Evolutionary conservation across 2,329 filamentous ascomycete species (phyloP).

Genomic region (Ceratocystis eucalypticola): DNA sequence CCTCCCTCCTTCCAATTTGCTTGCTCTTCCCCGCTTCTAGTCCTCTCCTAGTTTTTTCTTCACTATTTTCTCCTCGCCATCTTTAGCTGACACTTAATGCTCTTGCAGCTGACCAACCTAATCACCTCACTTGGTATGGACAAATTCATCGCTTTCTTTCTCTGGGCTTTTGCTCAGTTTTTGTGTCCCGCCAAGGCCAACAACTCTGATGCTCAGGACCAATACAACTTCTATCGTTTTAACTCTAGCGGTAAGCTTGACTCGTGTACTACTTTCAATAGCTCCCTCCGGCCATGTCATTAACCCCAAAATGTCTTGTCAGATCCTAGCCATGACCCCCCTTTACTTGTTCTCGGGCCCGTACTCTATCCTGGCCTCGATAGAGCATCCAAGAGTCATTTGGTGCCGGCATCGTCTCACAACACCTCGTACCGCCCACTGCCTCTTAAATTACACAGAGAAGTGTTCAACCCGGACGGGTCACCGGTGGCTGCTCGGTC

Average conservation of each 20-base stretch:
- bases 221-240: not conserved
- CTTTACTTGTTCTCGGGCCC: conserved; percentile 1
- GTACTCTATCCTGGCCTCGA: not conserved
- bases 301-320: not conserved
- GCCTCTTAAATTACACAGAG: not conserved
- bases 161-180: not conserved
- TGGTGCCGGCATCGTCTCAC: not conserved
- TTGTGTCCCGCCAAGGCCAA: not conserved
- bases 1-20: not conserved
- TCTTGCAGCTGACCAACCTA: not conserved
- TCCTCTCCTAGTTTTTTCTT: not conserved
- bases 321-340: not conserved
- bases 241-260: not conserved
- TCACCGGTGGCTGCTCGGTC: not conserved
- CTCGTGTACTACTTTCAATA: not conserved
- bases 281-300: not conserved
- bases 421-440: not conserved
- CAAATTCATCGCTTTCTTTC: not conserved
- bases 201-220: not conserved
- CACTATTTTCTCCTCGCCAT: not conserved
- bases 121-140: not conserved
- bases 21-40: not conserved
- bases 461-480: not conserved
- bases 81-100: not conserved
- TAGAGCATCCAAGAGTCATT: not conserved